phyloP scores from a whole-genome alignment of 352 stramenopile genomes.

The Phytophthora kernoviae region DNA sequence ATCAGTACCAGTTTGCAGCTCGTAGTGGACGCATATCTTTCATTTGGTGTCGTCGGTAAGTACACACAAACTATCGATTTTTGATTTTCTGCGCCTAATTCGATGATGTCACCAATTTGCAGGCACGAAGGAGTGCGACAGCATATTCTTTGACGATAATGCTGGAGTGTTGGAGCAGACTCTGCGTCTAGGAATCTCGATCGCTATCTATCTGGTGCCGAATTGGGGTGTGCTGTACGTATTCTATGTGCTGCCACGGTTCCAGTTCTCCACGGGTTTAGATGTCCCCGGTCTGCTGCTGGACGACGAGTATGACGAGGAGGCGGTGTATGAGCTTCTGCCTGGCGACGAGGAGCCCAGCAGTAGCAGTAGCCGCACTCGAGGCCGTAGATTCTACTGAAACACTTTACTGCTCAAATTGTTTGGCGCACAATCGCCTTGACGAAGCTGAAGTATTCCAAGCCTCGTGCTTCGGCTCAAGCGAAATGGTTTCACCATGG shows the following conservation, averaged over 20 bases:
- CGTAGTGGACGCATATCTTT: conserved; percentile 65
- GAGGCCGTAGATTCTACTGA: conserved; percentile 24
- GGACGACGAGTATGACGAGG: conserved; percentile 20
- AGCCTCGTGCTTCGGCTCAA: not conserved
- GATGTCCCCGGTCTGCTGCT: conserved; percentile 56
- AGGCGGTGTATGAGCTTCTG: conserved; percentile 20
- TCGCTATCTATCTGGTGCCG: conserved; percentile 59
- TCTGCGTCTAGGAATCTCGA: conserved; percentile 51
- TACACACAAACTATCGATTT: not conserved
- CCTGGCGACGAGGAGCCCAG: conserved; percentile 18
- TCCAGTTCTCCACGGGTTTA: conserved; percentile 64
- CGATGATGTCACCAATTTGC: not conserved
- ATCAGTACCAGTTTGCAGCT: conserved; percentile 66
- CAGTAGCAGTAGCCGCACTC: conserved; percentile 14
- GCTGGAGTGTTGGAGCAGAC: conserved; percentile 60
- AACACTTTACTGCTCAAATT: not conserved
- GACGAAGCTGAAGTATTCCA: not conserved
- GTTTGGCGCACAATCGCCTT: not conserved
- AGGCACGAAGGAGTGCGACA: conserved; percentile 56
- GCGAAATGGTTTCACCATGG: not conserved
- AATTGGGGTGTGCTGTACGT: conserved; percentile 77
- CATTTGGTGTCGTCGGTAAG: conserved; percentile 52
- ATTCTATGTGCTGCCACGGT: conserved; percentile 70
- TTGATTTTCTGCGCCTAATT: not conserved
- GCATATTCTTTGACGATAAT: conserved; percentile 76